Conservation (phyloP, 192 early-diverging fungal species). For the Haplosporangium gracile region DNA sequence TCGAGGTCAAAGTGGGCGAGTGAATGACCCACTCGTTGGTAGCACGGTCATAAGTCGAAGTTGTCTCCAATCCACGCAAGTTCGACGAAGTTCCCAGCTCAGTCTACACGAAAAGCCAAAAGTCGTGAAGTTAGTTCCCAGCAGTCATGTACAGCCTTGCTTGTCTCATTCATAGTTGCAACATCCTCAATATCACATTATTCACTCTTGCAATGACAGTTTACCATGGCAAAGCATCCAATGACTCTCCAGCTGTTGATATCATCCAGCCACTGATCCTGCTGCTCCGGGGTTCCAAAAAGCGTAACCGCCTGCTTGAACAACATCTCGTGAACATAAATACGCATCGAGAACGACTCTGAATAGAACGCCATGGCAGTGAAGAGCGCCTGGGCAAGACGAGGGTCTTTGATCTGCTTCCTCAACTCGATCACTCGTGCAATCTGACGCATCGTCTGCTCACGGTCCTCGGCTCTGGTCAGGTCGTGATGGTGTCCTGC, state of each 20-base stretch:
- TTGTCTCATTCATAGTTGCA: neutral
- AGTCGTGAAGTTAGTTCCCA: too few species aligned
- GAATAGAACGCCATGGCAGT: constrained; percentile 58
- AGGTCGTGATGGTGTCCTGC: constrained; percentile 59
- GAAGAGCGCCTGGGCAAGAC: constrained; percentile 40
- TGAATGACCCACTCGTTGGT: constrained; percentile 71
- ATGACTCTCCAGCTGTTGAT: constrained; percentile 62
- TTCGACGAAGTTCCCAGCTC: constrained; percentile 70
- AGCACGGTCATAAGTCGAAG: constrained; percentile 68
- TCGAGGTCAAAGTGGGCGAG: constrained; percentile 68
- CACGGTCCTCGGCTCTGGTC: constrained; percentile 58
- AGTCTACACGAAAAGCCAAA: constrained; percentile 54
- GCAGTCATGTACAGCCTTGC: neutral
- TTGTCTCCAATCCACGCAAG: constrained; percentile 71
- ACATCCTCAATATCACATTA: neutral
- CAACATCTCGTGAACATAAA: constrained; percentile 69
- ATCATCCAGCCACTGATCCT: constrained; percentile 61
- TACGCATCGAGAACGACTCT: constrained; percentile 68
- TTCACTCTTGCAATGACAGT: neutral
- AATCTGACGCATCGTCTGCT: constrained; percentile 70
- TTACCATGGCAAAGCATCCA: constrained; percentile 75
- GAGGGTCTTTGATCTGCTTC: constrained; percentile 42
- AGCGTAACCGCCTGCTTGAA: constrained; percentile 63
- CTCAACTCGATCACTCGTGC: constrained; percentile 38
- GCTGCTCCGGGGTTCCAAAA: constrained; percentile 66